These are phyloP conservation scores for Aspergillus conjunctus DNA, from an alignment of 495 filamentous ascomycete genomes.

Conservation along the genomic window DNA sequence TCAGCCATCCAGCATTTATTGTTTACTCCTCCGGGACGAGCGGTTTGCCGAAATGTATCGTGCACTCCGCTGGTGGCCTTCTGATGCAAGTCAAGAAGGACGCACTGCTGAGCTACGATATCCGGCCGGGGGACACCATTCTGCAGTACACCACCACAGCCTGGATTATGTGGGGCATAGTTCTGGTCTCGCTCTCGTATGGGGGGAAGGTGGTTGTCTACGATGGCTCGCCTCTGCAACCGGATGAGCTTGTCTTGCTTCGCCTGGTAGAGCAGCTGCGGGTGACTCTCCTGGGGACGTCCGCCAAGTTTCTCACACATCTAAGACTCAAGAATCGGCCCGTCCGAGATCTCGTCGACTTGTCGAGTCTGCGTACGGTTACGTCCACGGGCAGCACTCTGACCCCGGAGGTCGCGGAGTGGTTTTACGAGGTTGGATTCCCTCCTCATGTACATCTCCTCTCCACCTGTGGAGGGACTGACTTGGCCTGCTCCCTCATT, in stretches of 20 bases:
- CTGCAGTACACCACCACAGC: conserved; percentile 67
- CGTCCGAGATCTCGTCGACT: conserved; percentile 64
- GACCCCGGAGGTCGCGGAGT: conserved; percentile 68
- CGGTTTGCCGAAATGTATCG: conserved; percentile 73
- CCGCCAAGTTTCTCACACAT: conserved; percentile 72
- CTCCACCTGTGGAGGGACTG: conserved; percentile 78
- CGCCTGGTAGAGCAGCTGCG: too few relatives aligned
- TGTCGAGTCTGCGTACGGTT: conserved; percentile 58
- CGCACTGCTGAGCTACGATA: conserved; percentile 57
- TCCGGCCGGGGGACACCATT: conserved; percentile 47
- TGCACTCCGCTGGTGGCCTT: conserved; percentile 65
- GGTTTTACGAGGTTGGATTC: conserved; percentile 81
- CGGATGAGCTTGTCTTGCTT: conserved; percentile 7
- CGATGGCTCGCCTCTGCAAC: neutral
- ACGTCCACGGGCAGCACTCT: conserved; percentile 77
- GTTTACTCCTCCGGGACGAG: conserved; percentile 74
- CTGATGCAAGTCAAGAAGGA: conserved; percentile 63
- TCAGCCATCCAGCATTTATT: conserved; percentile 69
- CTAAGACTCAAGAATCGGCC: conserved; percentile 57
- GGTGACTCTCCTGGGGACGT: conserved; percentile 63
- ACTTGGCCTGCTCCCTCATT: conserved; percentile 72
- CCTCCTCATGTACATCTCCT: conserved; percentile 60
- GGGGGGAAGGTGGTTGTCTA: conserved; percentile 59
- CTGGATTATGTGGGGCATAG: conserved; percentile 81
- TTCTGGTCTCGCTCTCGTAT: conserved; percentile 51